A percentile compares a stretch with the other conserved stretches of the same genome.
These are phyloP conservation scores for Colletotrichum zoysiae DNA, from an alignment of 2,329 filamentous ascomycete species.

Conservation along the genomic window DNA sequence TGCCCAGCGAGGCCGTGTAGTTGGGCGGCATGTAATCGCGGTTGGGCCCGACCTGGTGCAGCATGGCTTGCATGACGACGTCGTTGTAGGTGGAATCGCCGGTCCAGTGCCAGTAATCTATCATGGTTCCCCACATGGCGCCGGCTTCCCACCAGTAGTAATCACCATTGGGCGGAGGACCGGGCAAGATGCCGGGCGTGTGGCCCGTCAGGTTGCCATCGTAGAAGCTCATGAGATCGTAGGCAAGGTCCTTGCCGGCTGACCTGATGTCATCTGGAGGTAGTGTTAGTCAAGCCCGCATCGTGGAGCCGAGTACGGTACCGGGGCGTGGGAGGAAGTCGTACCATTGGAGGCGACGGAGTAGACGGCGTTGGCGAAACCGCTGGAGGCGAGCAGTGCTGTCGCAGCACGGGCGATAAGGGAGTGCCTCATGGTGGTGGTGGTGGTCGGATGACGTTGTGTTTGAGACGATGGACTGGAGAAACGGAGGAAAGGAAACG, in stretches of 20 bases:
- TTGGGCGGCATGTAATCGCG: slow-evolving; percentile 72
- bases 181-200: slow-evolving; percentile 69
- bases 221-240: slow-evolving; percentile 65
- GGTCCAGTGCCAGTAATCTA: slow-evolving; percentile 79
- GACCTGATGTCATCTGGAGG: slow-evolving; percentile 60
- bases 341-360: slow-evolving; percentile 38
- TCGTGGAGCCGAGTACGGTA: neutral
- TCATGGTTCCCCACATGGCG: slow-evolving; percentile 75
- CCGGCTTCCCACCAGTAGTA: slow-evolving; percentile 84
- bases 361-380: slow-evolving; percentile 28
- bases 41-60: slow-evolving; percentile 68
- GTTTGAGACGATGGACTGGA: slow-evolving; percentile 32
- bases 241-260: slow-evolving; percentile 60
- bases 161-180: slow-evolving; percentile 61
- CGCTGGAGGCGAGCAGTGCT: slow-evolving; percentile 24
- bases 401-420: slow-evolving; percentile 28
- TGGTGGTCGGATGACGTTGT: slow-evolving; percentile 21
- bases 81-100: slow-evolving; percentile 74
- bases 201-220: slow-evolving; percentile 63
- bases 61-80: slow-evolving; percentile 66
- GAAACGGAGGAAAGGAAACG: slow-evolving; percentile 9
- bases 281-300: slow-evolving; percentile 15
- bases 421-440: slow-evolving; percentile 25
- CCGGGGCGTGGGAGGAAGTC: neutral
- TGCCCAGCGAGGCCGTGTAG: slow-evolving; percentile 68